Evolutionary conservation across 2,329 filamentous ascomycete species (phyloP), one percentile per base, ranked within the genome.

Genomic region (Aspergillus novoparasiticus): DNA sequence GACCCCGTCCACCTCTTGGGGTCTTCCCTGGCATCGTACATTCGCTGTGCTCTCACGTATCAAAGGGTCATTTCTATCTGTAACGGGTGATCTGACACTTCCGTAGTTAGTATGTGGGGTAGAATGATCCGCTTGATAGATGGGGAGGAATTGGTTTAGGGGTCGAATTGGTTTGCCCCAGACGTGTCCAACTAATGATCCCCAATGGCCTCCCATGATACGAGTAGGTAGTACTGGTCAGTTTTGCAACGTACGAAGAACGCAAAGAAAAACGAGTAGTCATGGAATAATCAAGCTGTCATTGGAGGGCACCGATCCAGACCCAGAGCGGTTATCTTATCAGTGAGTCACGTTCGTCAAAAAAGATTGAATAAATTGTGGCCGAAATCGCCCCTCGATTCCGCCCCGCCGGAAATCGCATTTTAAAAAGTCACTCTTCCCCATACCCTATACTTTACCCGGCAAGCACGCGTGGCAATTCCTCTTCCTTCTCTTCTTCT

Each of bases 311-410:
- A 14, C 46, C 41, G 26, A 32, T 54, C 26, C 62, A 58, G 46
- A 21, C 36, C 43, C 50, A 45, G 36, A 61, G 62, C 54, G 55
- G 60, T 69, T 72, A 73, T 73, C 71, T 73, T 73, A 73, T 73
- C 71, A 48, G 62, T 56, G 60, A 64, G 62, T 73, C 69, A 73
- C 51, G 65, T 72, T 70, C 68, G 64, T 59, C 56, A 57, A 64
- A 62, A 63, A 61, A 65, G 56, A 61, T 68, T 66, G 51, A 55
- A 55, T 55, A 39, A 55, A 55, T 36, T 69, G 65, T 61, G 64
- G 66, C 70, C 70, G 70, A 72, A 68, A 67, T 72, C 70, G 70
- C 68, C 69, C 67, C 67, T 71, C 70, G 64, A 62, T 63, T 66
- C 67, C 64, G 63, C 66, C 66, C 65, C 68, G 65, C 69, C 60